These are phyloP conservation scores for Rhynchospora breviuscula DNA, from an alignment of 176 grass and related monocot genomes.

Conservation along the genomic window DNA sequence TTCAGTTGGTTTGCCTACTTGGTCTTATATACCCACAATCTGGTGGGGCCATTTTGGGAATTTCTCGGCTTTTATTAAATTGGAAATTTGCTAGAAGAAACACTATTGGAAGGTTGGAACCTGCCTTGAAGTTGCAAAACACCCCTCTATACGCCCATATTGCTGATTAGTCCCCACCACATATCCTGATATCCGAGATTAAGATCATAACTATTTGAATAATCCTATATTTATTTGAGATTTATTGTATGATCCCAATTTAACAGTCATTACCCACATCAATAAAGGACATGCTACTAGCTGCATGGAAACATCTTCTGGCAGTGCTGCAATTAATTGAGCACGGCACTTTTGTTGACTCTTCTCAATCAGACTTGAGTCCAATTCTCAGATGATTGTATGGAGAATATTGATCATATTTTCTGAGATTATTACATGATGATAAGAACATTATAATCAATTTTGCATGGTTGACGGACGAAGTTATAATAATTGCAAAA, in stretches of 20 bases:
- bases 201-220: constrained; percentile 1
- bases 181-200: neutral
- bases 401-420: no score
- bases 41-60: constrained; percentile 21
- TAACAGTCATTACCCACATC: neutral
- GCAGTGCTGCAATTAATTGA: neutral
- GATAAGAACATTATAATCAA: no score
- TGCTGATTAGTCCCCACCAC: constrained; percentile 18
- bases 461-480: no score
- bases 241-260: no score
- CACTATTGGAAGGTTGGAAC: neutral
- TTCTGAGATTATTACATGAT: no score
- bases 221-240: neutral
- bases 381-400: no score
- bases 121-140: constrained; percentile 23
- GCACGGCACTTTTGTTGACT: neutral
- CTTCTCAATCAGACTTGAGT: no score
- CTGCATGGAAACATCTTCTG: constrained; percentile 4
- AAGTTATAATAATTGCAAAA: no score
- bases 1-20: neutral
- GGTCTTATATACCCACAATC: constrained; percentile 17
- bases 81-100: constrained; percentile 8
- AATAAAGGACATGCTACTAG: neutral
- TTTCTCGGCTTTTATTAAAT: constrained; percentile 17
- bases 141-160: constrained; percentile 1